A percentile compares a stretch with the other conserved stretches of the same genome.
phyloP scores from a whole-genome alignment of 2,329 filamentous ascomycete species.

The Diaporthe ampelina region DNA sequence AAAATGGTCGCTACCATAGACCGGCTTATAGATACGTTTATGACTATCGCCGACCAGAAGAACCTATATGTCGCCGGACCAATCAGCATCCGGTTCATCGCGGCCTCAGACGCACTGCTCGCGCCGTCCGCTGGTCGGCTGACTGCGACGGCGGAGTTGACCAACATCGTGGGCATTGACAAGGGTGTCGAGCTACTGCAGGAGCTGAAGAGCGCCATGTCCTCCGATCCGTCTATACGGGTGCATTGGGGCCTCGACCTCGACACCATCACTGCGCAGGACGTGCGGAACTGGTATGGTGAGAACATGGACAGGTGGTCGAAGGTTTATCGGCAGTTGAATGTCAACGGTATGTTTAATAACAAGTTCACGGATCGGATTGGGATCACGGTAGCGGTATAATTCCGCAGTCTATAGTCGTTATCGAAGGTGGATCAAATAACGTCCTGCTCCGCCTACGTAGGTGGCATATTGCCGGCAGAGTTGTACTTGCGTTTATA shows the following conservation, averaged over 20 bases:
- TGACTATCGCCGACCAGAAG: constrained; percentile 41
- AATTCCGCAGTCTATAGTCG: too few relatives aligned
- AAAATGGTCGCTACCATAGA: constrained; percentile 44
- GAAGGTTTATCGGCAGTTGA: constrained; percentile 44
- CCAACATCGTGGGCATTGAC: constrained; percentile 45
- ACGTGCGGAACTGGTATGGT: constrained; percentile 46
- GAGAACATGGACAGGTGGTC: constrained; percentile 43
- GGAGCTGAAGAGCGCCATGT: constrained; percentile 45
- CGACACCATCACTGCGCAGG: constrained; percentile 43
- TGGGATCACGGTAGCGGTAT: constrained; percentile 20
- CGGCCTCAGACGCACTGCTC: constrained; percentile 43
- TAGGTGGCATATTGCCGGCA: too few relatives aligned
- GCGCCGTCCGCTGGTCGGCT: constrained; percentile 45
- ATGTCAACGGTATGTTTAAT: constrained; percentile 48
- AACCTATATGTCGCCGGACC: constrained; percentile 46
- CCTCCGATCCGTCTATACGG: constrained; percentile 40
- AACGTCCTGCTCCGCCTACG: too few relatives aligned
- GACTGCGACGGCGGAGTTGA: constrained; percentile 46
- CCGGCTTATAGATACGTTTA: constrained; percentile 42
- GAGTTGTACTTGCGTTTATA: too few relatives aligned
- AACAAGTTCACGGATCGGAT: constrained; percentile 47
- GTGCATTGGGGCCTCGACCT: constrained; percentile 49
- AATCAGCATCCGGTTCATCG: constrained; percentile 45
- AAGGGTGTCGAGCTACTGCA: constrained; percentile 41
- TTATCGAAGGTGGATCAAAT: too few relatives aligned